These are phyloP conservation scores for Biscutella laevigata DNA, from an alignment of 441 rosid genomes.

Conservation along the genomic window DNA sequence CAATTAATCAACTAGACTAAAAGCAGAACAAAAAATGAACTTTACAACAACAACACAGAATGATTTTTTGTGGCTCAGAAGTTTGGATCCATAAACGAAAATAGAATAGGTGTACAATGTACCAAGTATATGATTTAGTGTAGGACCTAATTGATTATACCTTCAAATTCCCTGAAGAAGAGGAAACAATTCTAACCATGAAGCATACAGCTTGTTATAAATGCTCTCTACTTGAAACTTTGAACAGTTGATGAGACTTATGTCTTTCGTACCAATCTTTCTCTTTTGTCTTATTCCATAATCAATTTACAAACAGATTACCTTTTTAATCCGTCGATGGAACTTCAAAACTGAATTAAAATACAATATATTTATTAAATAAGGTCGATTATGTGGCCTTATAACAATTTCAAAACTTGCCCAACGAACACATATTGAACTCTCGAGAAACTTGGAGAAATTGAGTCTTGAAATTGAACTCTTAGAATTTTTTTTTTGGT, in stretches of 20 bases:
- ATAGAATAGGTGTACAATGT: conserved; percentile 13
- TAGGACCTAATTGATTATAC: conserved; percentile 21
- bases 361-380: too few relatives aligned
- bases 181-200: conserved; percentile 28
- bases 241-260: conserved; percentile 10
- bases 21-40: not conserved
- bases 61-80: conserved; percentile 16
- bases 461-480: too few relatives aligned
- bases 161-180: conserved; percentile 19
- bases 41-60: too few relatives aligned
- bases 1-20: not conserved
- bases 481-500: too few relatives aligned
- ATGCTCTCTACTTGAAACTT: conserved; percentile 21
- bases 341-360: not conserved
- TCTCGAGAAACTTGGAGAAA: conserved; percentile 17
- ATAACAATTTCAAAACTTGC: not conserved
- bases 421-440: not conserved
- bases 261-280: conserved; percentile 14
- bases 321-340: conserved; percentile 11
- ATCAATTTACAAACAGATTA: too few relatives aligned
- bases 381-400: not conserved
- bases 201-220: conserved; percentile 23
- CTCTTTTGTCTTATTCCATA: conserved; percentile 24
- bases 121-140: conserved; percentile 28
- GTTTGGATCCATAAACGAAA: not conserved